Conservation (phyloP, 306 rosid species). For the Clitoria ternatea region DNA sequence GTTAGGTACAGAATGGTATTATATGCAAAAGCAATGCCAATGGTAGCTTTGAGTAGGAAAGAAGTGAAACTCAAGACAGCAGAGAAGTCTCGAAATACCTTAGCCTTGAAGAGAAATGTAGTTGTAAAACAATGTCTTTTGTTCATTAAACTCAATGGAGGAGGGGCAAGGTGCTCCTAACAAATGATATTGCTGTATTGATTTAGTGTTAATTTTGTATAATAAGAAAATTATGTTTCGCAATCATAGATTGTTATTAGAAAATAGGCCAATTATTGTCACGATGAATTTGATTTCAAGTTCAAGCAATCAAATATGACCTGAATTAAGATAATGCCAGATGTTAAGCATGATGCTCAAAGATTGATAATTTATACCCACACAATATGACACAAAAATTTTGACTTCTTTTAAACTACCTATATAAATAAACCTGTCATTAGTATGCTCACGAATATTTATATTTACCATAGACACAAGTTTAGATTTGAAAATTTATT, state of each 20-base stretch:
- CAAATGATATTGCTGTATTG: neutral
- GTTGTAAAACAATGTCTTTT: slow-evolving; percentile 15
- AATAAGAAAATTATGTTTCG: slow-evolving; percentile 4
- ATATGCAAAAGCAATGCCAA: slow-evolving; percentile 34
- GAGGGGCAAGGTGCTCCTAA: slow-evolving; percentile 15
- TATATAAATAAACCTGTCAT: neutral
- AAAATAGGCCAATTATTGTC: slow-evolving; percentile 14
- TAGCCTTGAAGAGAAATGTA: slow-evolving; percentile 68
- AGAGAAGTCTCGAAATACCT: slow-evolving; percentile 37
- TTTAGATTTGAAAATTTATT: slow-evolving; percentile 26
- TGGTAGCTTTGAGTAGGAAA: slow-evolving; percentile 60
- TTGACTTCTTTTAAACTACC: neutral
- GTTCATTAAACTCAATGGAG: slow-evolving; percentile 15
- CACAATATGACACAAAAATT: neutral
- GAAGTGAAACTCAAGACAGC: slow-evolving; percentile 47
- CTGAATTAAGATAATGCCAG: neutral
- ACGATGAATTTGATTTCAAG: neutral
- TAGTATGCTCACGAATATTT: neutral
- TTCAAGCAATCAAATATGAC: slow-evolving; percentile 20
- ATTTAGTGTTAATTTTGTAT: slow-evolving; percentile 19
- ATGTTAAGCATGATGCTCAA: neutral
- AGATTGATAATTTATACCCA: neutral
- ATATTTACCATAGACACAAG: neutral
- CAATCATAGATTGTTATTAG: slow-evolving; percentile 15
- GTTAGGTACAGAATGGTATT: slow-evolving; percentile 45